Conservation (phyloP, 176 grass and related monocot genomes). For the Rhipidocladum racemiflorum region DNA sequence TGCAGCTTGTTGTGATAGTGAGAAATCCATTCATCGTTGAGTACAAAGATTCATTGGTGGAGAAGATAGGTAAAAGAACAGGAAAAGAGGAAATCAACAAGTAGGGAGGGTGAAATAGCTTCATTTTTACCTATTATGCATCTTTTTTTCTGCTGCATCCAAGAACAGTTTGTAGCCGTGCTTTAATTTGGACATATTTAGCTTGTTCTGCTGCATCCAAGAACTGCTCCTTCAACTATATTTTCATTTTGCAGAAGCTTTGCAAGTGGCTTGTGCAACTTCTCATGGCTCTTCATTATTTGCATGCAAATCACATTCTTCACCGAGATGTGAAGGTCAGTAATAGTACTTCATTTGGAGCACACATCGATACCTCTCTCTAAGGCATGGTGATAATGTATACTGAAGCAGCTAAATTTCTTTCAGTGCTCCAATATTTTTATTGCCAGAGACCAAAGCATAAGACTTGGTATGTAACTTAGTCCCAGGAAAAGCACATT, state of each 20-base stretch:
- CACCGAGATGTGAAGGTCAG: conserved; percentile 92
- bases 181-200: not conserved
- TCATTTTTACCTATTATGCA: too few relatives aligned
- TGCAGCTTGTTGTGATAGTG: conserved; percentile 93
- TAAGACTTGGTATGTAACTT: conserved; percentile 69
- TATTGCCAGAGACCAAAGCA: conserved; percentile 86
- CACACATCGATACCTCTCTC: not conserved
- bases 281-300: conserved; percentile 87
- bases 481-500: conserved; percentile 7
- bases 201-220: not conserved
- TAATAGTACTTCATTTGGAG: not conserved
- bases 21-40: conserved; percentile 96
- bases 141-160: too few relatives aligned
- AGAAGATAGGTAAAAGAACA: conserved; percentile 55
- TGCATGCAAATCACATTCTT: conserved; percentile 92
- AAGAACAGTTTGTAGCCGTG: not conserved
- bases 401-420: conserved; percentile 26
- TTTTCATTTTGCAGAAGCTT: conserved; percentile 59
- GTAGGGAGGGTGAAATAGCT: not conserved
- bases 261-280: conserved; percentile 87
- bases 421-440: conserved; percentile 99
- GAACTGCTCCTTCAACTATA: conserved; percentile 8
- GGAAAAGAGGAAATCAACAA: not conserved
- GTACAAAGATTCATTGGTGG: conserved; percentile 98
- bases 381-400: conserved; percentile 8